Evolutionary conservation across 495 filamentous ascomycete species (phyloP).

Genomic region (Penicillium atrosanguineum): DNA sequence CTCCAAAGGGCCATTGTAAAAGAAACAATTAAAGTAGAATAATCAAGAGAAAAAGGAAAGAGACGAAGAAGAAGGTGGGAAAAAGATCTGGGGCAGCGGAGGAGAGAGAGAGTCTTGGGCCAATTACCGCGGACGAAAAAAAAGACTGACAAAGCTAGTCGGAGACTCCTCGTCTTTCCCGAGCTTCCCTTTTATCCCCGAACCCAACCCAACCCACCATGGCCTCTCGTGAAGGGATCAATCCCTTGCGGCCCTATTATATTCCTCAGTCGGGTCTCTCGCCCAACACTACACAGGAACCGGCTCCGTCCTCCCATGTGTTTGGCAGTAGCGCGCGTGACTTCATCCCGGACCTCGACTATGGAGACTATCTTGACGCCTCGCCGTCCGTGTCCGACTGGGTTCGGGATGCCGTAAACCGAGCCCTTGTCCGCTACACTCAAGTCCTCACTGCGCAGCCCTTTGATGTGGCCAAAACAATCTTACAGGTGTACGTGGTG

Average conservation of each 20-base stretch:
- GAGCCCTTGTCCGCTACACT: constrained; percentile 82
- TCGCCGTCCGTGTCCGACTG: constrained; percentile 71
- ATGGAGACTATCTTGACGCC: constrained; percentile 79
- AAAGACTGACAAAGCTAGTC: constrained; percentile 25
- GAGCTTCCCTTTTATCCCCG: constrained; percentile 21
- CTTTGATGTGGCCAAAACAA: constrained; percentile 92
- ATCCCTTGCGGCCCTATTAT: constrained; percentile 94
- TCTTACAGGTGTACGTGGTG: constrained; percentile 73
- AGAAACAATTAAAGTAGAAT: neutral
- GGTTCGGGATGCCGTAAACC: constrained; percentile 69
- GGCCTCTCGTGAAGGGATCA: constrained; percentile 60
- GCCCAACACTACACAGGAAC: constrained; percentile 35
- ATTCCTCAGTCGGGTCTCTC: constrained; percentile 64
- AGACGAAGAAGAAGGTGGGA: constrained; percentile 5
- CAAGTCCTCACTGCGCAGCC: constrained; percentile 85
- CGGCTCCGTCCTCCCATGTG: constrained; percentile 47
- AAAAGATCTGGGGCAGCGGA: constrained; percentile 18
- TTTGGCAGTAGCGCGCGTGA: constrained; percentile 75
- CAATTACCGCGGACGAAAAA: constrained; percentile 28
- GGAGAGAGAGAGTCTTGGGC: constrained; percentile 16
- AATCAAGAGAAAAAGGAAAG: constrained; percentile 9
- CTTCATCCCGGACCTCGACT: constrained; percentile 83
- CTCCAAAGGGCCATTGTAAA: constrained; percentile 38
- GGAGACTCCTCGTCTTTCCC: constrained; percentile 18
- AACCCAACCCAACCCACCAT: constrained; percentile 29